Evolutionary conservation across 768 basidiomycete species (phyloP), one percentile per base, ranked within the genome.

Genomic region (Russula sp.): DNA sequence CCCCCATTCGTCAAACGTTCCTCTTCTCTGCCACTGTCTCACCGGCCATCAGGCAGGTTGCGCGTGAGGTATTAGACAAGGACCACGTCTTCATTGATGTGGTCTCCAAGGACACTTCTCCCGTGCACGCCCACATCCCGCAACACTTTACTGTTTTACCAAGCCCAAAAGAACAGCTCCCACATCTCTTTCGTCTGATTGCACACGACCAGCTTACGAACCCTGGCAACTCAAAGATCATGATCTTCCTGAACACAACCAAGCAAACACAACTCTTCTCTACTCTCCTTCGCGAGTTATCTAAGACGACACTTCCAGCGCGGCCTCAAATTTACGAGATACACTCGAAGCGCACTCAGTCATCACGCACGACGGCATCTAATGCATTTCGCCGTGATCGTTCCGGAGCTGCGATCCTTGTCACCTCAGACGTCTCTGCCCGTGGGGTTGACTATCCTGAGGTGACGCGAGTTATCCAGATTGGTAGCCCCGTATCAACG

Each of bases 21-120:
- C 78, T 98, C 59, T 94, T 96, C 75, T 92, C 90, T 14, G 93
- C 94, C 25, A 95, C 93, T 2, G 84, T 95, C 39, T 86, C 89
- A 0, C 77, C 72, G 4, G 79, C 79, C 4, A 87, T 97, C 64
- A 83, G 82, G 46, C 81, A 88, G 68, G 78, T 95, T 59, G 88
- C 91, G 0, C 75, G 79, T 4, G 73, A 77, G 20, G 78, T 82
- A 22, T 74, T 96, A 13, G 75, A 83, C 25, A 73, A 74, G 36
- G 81, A 85, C 60, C 84, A 92, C 72, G 70, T 72, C 46, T 90
- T 85, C 73, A 83, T 97, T 70, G 83, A 95, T 73, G 86, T 85
- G 58, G 84, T 88, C 9, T 73, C 81, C 5, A 76, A 78, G 5
- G 81, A 83, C 53, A 75, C 80, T 39, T 81, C 83, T 0, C 84